Evolutionary conservation across 73 alveolate species (phyloP), one percentile per base, ranked within the genome.

Genomic region (Paramecium octaurelia): DNA sequence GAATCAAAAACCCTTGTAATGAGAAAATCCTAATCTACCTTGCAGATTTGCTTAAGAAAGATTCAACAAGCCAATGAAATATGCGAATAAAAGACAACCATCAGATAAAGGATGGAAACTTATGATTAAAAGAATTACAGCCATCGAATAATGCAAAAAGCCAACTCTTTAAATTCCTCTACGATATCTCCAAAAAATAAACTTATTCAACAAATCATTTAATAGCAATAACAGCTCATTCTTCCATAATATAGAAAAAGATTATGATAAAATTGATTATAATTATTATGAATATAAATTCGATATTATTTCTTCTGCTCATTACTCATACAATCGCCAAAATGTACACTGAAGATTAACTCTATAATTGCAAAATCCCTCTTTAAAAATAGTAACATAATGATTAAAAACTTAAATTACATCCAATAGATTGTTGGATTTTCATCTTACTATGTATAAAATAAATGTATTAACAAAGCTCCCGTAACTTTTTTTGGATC

Each of bases 231-330:
- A 64, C 12, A 31, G n/a, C 27, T 64, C n/a, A 64, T 64, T 64
- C 84, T 64, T 64, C 84, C 84, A 64, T 31, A 64, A 24, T 64
- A 64, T 64, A 64, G 84, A 64, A 64, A 64, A 42, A 64, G 48
- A 64, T 64, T 64, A 64, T 64, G 84, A 64, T 64, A 34, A 64
- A 64, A 64, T 64, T 64, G 84, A 64, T 64, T 64, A 64, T 54
- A 54, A 54, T 54, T 14, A 54, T 18, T n/a, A 54, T 54, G 69
- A 54, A 54, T 54, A 54, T 54, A 54, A 54, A 54, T 54, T 18
- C 6, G 35, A 54, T 16, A 54, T 1, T 18, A 54, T 54, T 18
- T 1, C 18, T 20, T n/a, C 23, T 54, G 4, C 3, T 54, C 31
- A 54, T 54, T 1, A 5, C 0, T 3, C 29, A n/a, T 20, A 5